Conservation (phyloP, 768 basidiomycete genomes). For the Phaeolepiota aurea region DNA sequence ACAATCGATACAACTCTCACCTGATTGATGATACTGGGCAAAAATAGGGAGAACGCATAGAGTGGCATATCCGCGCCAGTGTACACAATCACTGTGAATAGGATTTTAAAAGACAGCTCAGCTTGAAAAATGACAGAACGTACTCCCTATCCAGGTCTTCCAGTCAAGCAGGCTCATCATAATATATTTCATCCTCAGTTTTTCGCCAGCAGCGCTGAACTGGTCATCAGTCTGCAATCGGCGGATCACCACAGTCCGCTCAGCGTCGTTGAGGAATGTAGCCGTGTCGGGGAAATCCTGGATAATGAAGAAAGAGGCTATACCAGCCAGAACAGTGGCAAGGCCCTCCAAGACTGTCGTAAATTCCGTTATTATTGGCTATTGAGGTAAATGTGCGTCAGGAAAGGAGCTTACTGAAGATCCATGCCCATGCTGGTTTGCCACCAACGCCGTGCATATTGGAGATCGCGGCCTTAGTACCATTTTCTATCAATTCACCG, state of each 20-base stretch:
- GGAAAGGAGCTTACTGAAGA: slow-evolving; percentile 39
- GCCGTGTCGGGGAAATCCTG: slow-evolving; percentile 82
- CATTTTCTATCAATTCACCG: not conserved
- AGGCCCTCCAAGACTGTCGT: slow-evolving; percentile 53
- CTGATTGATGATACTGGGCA: slow-evolving; percentile 71
- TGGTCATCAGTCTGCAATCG: slow-evolving; percentile 61
- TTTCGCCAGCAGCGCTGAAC: slow-evolving; percentile 68
- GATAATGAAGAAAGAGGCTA: slow-evolving; percentile 65
- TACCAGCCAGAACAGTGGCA: slow-evolving; percentile 57
- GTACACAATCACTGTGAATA: slow-evolving; percentile 42
- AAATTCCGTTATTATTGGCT: no score
- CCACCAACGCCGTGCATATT: slow-evolving; percentile 67
- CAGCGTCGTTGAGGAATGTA: slow-evolving; percentile 64
- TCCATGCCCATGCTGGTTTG: slow-evolving; percentile 63
- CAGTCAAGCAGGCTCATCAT: slow-evolving; percentile 53
- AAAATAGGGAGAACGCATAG: slow-evolving; percentile 72
- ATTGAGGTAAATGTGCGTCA: no score
- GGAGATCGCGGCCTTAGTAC: slow-evolving; percentile 46
- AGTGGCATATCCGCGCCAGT: slow-evolving; percentile 54
- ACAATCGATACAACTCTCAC: slow-evolving; percentile 23
- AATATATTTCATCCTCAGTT: slow-evolving; percentile 48
- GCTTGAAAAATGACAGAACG: slow-evolving; percentile 10
- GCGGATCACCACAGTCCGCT: slow-evolving; percentile 57
- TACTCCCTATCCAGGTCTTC: slow-evolving; percentile 63
- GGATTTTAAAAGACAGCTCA: no score